Evolutionary conservation across 1,284 basidiomycete genomes (phyloP).

Genomic region (Moesziomyces globuligerus): DNA sequence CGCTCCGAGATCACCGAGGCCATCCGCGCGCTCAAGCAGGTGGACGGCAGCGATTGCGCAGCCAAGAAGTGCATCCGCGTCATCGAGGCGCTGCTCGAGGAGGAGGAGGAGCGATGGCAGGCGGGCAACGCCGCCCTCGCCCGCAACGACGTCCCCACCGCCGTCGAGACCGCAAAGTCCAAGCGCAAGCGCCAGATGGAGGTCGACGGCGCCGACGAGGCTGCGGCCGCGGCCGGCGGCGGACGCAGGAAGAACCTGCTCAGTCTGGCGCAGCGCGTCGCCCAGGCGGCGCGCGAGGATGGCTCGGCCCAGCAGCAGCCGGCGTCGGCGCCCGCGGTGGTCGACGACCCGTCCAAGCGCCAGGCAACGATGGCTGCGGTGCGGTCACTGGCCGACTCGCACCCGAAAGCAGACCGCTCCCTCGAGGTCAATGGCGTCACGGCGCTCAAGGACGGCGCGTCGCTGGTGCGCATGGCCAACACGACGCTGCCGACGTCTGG

Average conservation of each 20-base stretch:
- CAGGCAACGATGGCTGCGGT: constrained; percentile 36
- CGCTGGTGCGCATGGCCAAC: constrained; percentile 29
- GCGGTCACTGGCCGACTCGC: constrained; percentile 18
- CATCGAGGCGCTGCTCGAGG: constrained; percentile 61
- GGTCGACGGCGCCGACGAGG: constrained; percentile 23
- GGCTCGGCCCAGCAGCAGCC: constrained; percentile 13
- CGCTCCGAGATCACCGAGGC: constrained; percentile 62
- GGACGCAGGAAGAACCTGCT: constrained; percentile 54
- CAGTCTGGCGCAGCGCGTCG: constrained; percentile 56
- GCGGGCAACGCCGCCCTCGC: constrained; percentile 36
- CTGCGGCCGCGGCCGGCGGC: constrained; percentile 2
- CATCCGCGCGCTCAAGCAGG: constrained; percentile 56
- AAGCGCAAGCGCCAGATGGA: constrained; percentile 49
- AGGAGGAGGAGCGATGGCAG: constrained; percentile 61
- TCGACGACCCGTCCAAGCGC: constrained; percentile 33
- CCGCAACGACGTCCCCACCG: constrained; percentile 12
- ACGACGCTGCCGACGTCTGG: constrained; percentile 30
- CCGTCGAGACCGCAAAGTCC: constrained; percentile 28
- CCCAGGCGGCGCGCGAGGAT: constrained; percentile 45
- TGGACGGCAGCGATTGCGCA: constrained; percentile 42
- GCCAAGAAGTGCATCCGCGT: constrained; percentile 58
- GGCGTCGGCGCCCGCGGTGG: constrained; percentile 4
- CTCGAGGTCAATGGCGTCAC: constrained; percentile 41
- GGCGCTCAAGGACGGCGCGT: constrained; percentile 41
- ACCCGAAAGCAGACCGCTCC: not conserved